Base-by-base conservation (phyloP, 2,329 filamentous ascomycete species). In the Xylaria digitata region DNA sequence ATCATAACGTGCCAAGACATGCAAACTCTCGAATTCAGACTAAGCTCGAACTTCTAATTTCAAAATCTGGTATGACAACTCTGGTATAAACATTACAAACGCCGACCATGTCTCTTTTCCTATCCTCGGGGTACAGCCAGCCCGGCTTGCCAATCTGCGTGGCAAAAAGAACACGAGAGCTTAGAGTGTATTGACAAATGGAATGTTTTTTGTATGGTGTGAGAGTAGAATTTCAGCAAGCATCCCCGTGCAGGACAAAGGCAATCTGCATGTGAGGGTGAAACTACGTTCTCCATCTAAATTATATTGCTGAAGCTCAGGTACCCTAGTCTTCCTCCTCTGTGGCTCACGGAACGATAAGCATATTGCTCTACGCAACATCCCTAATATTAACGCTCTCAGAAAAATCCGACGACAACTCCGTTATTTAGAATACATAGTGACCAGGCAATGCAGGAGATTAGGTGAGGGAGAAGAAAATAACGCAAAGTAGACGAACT, bases 401-500 rank as follows among this genome's bases (percentile, higher is more conserved):
- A 45, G 34, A 42, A 59, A 60, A 19, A 50, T 46, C 21, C 37
- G 30, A 46, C 13, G 37, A 32, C 30, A 57, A 57, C 54, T 62
- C 60, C 30, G 37, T 23, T 61, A 56, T 37, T 50, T 46, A 46
- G 26, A 43, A 64, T 46, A 30, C 40, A 67, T 32, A 23, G 21
- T 30, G 37, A 19, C 6, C 21, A 48, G 23, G 45, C 34, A 49
- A 26, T 34, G 61, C 34, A 21, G n/a, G 13, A 50, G 23, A 30
- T 53, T 43, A 61, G 19, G 49, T 15, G 8, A 52, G 23, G 13
- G 11, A 15, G 9, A 37, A 61, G 65, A 61, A 50, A 50, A n/a
- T n/a, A 23, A 53, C n/a, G 40, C 46, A 52, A 56, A 65, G 56
- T 52, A 37, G 49, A 61, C 43, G 60, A 66, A 65, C 69, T 71